Conservation (phyloP, 2,329 filamentous ascomycete genomes). For the Colletotrichum karsti region DNA sequence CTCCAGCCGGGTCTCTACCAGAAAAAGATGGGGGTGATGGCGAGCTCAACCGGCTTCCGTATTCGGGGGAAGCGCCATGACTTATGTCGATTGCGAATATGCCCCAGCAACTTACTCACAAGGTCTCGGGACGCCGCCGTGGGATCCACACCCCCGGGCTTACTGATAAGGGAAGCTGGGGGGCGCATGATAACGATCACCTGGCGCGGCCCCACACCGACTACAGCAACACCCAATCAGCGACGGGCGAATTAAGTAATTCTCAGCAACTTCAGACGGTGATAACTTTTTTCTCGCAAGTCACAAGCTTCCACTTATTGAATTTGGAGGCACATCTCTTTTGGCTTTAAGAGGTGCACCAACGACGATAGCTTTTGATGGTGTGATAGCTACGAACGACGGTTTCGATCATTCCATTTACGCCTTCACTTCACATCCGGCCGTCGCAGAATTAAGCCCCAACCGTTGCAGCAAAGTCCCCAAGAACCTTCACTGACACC, state of each 20-base stretch:
- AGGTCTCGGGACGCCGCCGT: background rate
- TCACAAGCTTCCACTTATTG: conserved; percentile 15
- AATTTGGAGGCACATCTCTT: background rate
- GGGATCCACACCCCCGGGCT: conserved; percentile 13
- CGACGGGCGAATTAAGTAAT: conserved; percentile 22
- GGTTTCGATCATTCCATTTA: background rate
- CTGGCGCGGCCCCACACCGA: conserved; percentile 1
- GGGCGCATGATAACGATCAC: conserved; percentile 21
- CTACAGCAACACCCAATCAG: conserved; percentile 14
- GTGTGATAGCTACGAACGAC: background rate
- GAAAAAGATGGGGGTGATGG: background rate
- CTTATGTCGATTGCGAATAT: conserved; percentile 23
- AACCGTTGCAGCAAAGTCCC: background rate
- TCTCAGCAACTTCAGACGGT: conserved; percentile 25
- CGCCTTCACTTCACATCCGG: background rate
- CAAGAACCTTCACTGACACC: background rate
- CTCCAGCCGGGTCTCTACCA: background rate
- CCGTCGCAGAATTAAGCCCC: background rate
- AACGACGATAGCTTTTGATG: background rate
- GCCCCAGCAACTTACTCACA: conserved; percentile 14
- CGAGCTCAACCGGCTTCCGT: conserved; percentile 9
- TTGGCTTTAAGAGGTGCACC: background rate
- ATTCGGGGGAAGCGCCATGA: conserved; percentile 20
- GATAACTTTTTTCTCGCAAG: conserved; percentile 24
- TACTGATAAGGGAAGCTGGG: conserved; percentile 24